Evolutionary conservation across 163 green algal genomes (phyloP).

Genomic region (Coccomyxa subellipsoidea): DNA sequence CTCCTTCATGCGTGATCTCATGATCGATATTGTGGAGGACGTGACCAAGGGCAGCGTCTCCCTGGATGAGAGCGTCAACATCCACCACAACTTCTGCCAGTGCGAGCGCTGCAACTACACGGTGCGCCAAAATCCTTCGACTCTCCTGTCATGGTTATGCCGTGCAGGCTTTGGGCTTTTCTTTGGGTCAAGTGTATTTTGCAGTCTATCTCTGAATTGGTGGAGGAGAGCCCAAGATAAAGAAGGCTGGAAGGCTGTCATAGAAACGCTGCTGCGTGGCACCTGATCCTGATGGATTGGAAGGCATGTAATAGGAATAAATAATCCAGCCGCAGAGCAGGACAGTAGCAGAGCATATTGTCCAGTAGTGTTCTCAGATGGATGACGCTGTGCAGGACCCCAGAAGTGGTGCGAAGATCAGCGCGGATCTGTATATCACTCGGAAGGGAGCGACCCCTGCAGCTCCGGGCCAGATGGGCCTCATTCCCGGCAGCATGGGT

Average conservation of each 20-base stretch:
- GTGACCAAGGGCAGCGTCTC: slow-evolving; percentile 19
- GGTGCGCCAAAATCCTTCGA: slow-evolving; percentile 8
- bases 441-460: slow-evolving; percentile 40
- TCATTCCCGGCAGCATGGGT: slow-evolving; percentile 47
- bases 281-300: too few relatives aligned
- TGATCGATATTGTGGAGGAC: slow-evolving; percentile 26
- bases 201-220: too few relatives aligned
- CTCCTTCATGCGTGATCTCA: slow-evolving; percentile 32
- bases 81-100: slow-evolving; percentile 50
- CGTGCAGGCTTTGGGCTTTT: too few relatives aligned
- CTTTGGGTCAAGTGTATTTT: too few relatives aligned
- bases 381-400: slow-evolving; percentile 25
- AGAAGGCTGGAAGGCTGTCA: too few relatives aligned
- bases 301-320: too few relatives aligned
- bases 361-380: too few relatives aligned
- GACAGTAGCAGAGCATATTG: too few relatives aligned
- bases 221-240: too few relatives aligned
- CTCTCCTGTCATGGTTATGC: too few relatives aligned
- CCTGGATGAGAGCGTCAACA: slow-evolving; percentile 31
- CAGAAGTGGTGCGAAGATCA: slow-evolving; percentile 21
- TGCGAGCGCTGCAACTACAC: slow-evolving; percentile 38
- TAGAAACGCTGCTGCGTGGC: too few relatives aligned
- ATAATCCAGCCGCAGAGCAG: too few relatives aligned
- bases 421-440: slow-evolving; percentile 37
- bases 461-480: slow-evolving; percentile 27